Percentiles rank a stretch among this genome's conserved stretches.
Evolutionary conservation across 1,284 basidiomycete genomes (phyloP).

Genomic region (Pseudozyma thailandica): DNA sequence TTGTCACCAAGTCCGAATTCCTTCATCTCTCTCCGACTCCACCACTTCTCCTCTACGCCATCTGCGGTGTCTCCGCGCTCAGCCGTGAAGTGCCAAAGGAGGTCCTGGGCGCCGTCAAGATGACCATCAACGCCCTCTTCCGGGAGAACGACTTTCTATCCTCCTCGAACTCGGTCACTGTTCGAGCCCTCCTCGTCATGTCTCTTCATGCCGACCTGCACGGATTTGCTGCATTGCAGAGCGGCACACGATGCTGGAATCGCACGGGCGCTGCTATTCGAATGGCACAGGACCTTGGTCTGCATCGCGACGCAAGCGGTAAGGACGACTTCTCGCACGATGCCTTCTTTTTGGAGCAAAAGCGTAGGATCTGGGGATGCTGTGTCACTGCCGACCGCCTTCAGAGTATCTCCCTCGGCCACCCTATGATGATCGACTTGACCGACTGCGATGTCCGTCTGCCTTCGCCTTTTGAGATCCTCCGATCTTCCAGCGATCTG

Average conservation of each 20-base stretch:
- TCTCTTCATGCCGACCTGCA: conserved; percentile 76
- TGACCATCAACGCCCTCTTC: conserved; percentile 73
- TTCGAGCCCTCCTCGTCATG: conserved; percentile 86
- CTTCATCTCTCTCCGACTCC: conserved; percentile 77
- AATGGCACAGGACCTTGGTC: conserved; percentile 63
- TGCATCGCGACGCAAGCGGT: conserved; percentile 61
- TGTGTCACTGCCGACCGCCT: conserved; percentile 62
- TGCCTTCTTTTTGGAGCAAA: conserved; percentile 61
- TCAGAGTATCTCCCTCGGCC: conserved; percentile 57
- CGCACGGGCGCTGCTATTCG: conserved; percentile 62
- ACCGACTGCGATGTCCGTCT: conserved; percentile 65
- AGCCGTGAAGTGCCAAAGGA: conserved; percentile 82
- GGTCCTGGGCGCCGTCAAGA: conserved; percentile 85
- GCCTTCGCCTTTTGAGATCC: conserved; percentile 60
- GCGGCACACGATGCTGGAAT: conserved; percentile 67
- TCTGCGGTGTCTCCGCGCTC: conserved; percentile 89
- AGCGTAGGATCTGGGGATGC: conserved; percentile 62
- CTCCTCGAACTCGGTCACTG: conserved; percentile 84
- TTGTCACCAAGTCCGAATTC: conserved; percentile 88
- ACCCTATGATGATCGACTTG: conserved; percentile 61
- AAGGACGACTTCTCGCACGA: conserved; percentile 58
- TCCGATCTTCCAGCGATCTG: conserved; percentile 51
- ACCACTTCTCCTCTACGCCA: conserved; percentile 86
- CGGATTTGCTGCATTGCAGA: conserved; percentile 65
- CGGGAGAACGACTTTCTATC: conserved; percentile 89